Evolutionary conservation across 371 early-diverging fungal genomes (phyloP), one percentile per base, ranked within the genome.

Genomic region (Capniomyces stellatus): DNA sequence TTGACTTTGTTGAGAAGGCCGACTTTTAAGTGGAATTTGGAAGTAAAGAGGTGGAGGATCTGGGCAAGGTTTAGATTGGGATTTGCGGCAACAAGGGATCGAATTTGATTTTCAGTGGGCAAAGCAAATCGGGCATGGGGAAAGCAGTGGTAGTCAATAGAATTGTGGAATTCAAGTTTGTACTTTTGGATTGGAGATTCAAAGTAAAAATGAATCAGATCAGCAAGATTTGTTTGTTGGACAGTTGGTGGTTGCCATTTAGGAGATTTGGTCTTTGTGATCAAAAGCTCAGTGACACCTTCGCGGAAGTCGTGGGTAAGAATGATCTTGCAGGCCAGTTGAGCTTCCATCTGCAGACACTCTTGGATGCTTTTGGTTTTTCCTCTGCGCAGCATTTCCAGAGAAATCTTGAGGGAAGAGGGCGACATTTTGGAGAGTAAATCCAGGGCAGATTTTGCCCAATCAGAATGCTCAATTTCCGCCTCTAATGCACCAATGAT

Each of bases 311-410:
- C 96, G 47, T 81, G 82, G 1, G 75, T 80, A 22, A 60, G 54
- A 72, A 70, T 68, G 49, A 87, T 83, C 62, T 81, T 78, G 59
- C 81, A 81, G 2, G 75, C 87, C 43, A 92, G 64, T 22, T 75
- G 74, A 58, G 81, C 87, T 69, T 95, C 97, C 81, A 88, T 79
- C 56, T 76, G 64, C 69, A 94, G 84, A 58, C 88, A 88, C 50
- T 79, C 73, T 8, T 77, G 77, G 60, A 97, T 77, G 42, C 72
- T 69, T 56, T 79, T 58, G n/a, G 71, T 62, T 35, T 67, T 66
- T 28, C 90, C 95, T 22, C 68, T 65, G 27, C 91, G 79, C 42
- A 95, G 66, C 67, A 86, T 84, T 54, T 75, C 74, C 39, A 91
- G 72, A 0, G 92, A 87, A 24, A 92, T 79, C 72, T 89, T 90